Conservation (phyloP, 768 basidiomycete genomes). For the Butyriboletus loyo region DNA sequence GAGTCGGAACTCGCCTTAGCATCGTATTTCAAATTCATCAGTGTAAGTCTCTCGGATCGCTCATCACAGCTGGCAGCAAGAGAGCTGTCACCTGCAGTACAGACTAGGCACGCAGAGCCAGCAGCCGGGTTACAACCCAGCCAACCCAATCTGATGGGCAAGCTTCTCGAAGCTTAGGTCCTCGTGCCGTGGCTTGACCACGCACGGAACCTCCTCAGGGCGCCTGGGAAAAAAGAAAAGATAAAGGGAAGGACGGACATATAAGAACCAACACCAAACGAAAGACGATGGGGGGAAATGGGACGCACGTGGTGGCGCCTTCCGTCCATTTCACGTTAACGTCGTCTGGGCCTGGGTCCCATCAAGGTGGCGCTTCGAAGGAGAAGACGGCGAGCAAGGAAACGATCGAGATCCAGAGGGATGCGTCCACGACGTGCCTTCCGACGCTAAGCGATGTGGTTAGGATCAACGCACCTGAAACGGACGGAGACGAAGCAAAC, state of each 20-base stretch:
- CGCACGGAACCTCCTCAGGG: slow-evolving; percentile 11
- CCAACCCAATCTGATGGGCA: slow-evolving; percentile 6
- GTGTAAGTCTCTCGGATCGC: not conserved
- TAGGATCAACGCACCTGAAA: not conserved
- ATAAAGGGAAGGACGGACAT: not conserved
- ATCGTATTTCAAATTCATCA: not conserved
- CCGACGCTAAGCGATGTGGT: slow-evolving; percentile 36
- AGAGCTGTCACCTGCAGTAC: not conserved
- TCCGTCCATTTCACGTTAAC: slow-evolving; percentile 19
- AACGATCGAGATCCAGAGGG: slow-evolving; percentile 30
- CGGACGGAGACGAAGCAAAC: slow-evolving; percentile 16
- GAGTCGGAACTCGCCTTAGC: not conserved
- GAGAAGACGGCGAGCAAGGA: slow-evolving; percentile 19
- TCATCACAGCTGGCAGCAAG: not conserved
- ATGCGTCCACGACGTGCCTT: slow-evolving; percentile 39
- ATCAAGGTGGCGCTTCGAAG: slow-evolving; percentile 8
- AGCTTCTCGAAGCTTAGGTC: slow-evolving; percentile 10
- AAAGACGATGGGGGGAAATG: not conserved
- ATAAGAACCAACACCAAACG: not conserved
- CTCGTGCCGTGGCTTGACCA: slow-evolving; percentile 7
- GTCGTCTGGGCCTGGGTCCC: slow-evolving; percentile 20
- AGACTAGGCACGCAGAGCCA: not conserved
- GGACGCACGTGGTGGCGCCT: slow-evolving; percentile 21
- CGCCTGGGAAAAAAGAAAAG: slow-evolving; percentile 1
- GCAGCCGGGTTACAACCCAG: not conserved